Evolutionary conservation across 2,329 filamentous ascomycete species (phyloP), one percentile per base, ranked within the genome.

Genomic region (Ceratocystis alfenasii): DNA sequence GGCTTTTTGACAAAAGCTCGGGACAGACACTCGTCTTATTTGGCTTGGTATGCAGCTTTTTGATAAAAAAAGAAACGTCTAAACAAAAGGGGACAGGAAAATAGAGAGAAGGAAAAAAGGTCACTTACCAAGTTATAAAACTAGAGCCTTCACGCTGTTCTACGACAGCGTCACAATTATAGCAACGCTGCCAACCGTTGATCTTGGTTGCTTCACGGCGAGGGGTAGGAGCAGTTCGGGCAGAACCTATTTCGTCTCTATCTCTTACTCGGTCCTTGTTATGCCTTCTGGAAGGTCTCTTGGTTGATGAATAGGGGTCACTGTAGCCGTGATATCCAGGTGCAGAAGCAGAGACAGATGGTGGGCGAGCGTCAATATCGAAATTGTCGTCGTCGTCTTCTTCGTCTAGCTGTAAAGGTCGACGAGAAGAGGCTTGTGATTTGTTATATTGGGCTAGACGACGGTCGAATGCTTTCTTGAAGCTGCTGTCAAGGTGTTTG

Each of bases 101-200:
- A 69, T 30, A 8, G 66, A 48, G 8, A 20, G 61, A 20, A 33
- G 28, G 46, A 61, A 15, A 62, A 59, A 59, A 15, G n/a, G 6
- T 30, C 50, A 76, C 83, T 75, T 78, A 89, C 87, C 90, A 95
- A 33, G 85, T 90, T 84, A 95, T 93, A 73, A 93, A 90, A 75
- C 93, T 92, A 75, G 88, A 91, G 57, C 90, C 90, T 74, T 93
- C 88, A 70, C 87, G 87, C 62, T 90, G 77, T 74, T 95, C 88
- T 57, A 95, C 87, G 78, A 89, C 80, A 48, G 82, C 79, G 69
- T 81, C 83, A 76, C 91, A 95, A 69, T 80, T 85, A 72, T 85
- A 86, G 74, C 90, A 96, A 60, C 84, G 80, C 73, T 89, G 86
- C 86, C 87, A 92, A 28, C 87, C 87, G 64, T 86, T 79, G 30